Conservation (phyloP, 1,139 yeast species). For the Meyerozyma carpophila region DNA sequence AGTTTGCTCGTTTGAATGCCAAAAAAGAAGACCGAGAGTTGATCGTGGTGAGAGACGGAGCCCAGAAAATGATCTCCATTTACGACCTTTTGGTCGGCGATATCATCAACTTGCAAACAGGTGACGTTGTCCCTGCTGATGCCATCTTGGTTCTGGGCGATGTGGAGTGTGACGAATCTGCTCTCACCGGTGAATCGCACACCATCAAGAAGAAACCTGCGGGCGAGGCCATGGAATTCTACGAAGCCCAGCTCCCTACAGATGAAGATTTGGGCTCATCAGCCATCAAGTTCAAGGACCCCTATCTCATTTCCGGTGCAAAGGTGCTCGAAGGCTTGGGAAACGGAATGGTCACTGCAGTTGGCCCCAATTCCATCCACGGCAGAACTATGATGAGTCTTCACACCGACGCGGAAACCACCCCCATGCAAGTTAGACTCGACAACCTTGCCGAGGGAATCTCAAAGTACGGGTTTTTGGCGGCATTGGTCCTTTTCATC, state of each 20-base stretch:
- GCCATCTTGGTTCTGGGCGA: constrained; percentile 70
- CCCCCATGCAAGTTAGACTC: constrained; percentile 85
- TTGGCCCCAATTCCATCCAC: constrained; percentile 82
- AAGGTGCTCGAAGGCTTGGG: constrained; percentile 85
- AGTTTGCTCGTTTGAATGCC: constrained; percentile 80
- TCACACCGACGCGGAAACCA: constrained; percentile 67
- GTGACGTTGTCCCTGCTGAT: constrained; percentile 92
- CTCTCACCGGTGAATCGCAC: constrained; percentile 90
- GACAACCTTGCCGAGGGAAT: constrained; percentile 85
- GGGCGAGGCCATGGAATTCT: constrained; percentile 35
- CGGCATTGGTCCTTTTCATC: constrained; percentile 72
- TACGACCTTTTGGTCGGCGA: constrained; percentile 85
- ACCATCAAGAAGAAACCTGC: constrained; percentile 68
- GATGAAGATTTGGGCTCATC: constrained; percentile 48
- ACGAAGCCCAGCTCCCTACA: constrained; percentile 22
- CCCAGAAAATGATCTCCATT: constrained; percentile 63
- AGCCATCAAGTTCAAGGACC: constrained; percentile 50
- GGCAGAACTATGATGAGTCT: constrained; percentile 88
- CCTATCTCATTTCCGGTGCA: constrained; percentile 89
- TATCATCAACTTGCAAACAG: constrained; percentile 76
- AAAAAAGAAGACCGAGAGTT: constrained; percentile 83
- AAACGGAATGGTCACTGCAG: constrained; percentile 79
- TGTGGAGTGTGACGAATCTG: constrained; percentile 86
- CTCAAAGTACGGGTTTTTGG: constrained; percentile 85
- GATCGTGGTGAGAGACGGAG: constrained; percentile 70